Conservation (phyloP, 805 yeast genomes). For the Pichia pseudocactophila region DNA sequence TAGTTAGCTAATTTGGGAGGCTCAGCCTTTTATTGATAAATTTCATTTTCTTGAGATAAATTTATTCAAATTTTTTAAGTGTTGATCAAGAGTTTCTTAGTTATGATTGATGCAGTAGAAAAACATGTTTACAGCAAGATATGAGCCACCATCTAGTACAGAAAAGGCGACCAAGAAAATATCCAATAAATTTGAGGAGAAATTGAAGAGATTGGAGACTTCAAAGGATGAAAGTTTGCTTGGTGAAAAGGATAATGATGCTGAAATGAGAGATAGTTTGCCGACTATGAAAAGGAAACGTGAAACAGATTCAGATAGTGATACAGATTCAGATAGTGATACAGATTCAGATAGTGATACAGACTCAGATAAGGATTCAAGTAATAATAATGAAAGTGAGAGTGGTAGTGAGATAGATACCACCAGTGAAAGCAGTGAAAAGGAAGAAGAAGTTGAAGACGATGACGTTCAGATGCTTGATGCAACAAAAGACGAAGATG, state of each 20-base stretch:
- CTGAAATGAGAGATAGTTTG: conserved; percentile 25
- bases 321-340: neutral
- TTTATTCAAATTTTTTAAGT: too few species aligned
- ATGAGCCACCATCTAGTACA: conserved; percentile 39
- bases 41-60: too few species aligned
- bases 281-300: conserved; percentile 17
- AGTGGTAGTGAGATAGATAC: too few species aligned
- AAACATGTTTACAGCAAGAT: conserved; percentile 59
- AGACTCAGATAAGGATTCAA: neutral
- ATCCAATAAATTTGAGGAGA: too few species aligned
- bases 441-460: too few species aligned
- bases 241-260: conserved; percentile 11
- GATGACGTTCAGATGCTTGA: neutral
- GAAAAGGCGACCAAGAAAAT: too few species aligned
- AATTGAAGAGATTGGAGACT: neutral
- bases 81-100: too few species aligned
- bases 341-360: neutral
- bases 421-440: too few species aligned
- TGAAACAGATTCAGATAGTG: neutral
- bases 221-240: conserved; percentile 17
- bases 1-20: too few species aligned
- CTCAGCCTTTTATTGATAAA: too few species aligned
- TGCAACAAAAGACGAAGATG: conserved; percentile 6
- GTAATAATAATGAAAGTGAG: too few species aligned
- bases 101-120: neutral